Conservation (phyloP, 352 stramenopile genomes). For the Globisporangium uncinulatum region DNA sequence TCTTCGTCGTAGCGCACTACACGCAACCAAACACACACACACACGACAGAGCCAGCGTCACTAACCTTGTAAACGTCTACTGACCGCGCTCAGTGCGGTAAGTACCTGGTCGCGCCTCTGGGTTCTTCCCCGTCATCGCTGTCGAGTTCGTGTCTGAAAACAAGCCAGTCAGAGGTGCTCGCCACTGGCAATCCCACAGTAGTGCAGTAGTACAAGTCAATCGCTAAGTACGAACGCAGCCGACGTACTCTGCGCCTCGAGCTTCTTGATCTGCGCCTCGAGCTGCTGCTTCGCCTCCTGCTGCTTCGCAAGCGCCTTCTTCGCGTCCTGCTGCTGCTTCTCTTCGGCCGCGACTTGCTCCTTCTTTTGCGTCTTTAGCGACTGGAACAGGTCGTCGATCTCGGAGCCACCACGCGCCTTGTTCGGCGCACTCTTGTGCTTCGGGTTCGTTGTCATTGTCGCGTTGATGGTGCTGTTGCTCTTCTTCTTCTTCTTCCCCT, state of each 20-base stretch:
- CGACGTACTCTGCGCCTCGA: slow-evolving; percentile 69
- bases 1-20: slow-evolving; percentile 83
- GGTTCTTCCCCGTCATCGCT: slow-evolving; percentile 46
- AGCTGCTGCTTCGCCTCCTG: slow-evolving; percentile 59
- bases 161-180: not conserved
- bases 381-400: slow-evolving; percentile 78
- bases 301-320: slow-evolving; percentile 30
- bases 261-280: slow-evolving; percentile 75
- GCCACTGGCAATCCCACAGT: not conserved
- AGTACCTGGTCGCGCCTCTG: slow-evolving; percentile 68
- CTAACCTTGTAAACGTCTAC: not conserved
- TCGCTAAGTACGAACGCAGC: not conserved
- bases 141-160: slow-evolving; percentile 74
- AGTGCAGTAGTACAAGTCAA: not conserved
- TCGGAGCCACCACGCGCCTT: slow-evolving; percentile 24
- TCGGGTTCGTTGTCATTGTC: not conserved
- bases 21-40: slow-evolving; percentile 2
- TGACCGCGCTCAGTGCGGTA: slow-evolving; percentile 17
- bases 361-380: slow-evolving; percentile 72
- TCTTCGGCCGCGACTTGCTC: slow-evolving; percentile 50
- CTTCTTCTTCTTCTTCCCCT: slow-evolving; percentile 55
- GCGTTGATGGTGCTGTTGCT: slow-evolving; percentile 15
- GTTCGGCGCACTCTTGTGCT: not conserved
- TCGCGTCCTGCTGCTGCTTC: slow-evolving; percentile 44
- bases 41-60: not conserved